Base-by-base conservation (phyloP, 176 grass and related monocot species). In the Pontederia paniculata region DNA sequence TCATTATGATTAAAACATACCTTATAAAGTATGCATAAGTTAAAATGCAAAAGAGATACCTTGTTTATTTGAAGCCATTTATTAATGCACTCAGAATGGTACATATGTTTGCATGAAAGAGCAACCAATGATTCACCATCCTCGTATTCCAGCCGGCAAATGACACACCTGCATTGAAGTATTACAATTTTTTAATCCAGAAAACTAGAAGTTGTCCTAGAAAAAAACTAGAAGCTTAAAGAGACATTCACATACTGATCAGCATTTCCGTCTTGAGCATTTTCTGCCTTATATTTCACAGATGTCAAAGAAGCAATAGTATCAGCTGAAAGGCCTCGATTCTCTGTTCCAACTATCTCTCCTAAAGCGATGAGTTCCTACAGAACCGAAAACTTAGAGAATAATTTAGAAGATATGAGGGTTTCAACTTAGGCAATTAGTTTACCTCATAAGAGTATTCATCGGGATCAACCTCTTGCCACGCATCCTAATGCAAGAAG, bases 1-100 rank as follows among this genome's bases (percentile, higher is more conserved):
- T 15, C 54, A 76, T 57, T 14, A 12, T 57, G 13, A 57, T 57
- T 68, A 52, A 31, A 45, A 10, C 11, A 45, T 11, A n/a, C 1
- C 11, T 7, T 10, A 21, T 15, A 25, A 50, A 48, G 44, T 4
- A 21, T 2, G 15, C 12, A 44, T 21, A 54, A 25, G 25, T 37
- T 42, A 6, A 37, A 37, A 58, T 58, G 15, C 20, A 42, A 63
- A 63, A n/a, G 48, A 25, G 18, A 63, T 78, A 98, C 94, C 94
- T 93, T 98, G 74, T 98, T 98, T 81, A 98, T 91, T 76, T 98
- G 80, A 64, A 98, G 83, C 94, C 87, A 98, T 63, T 93, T 85
- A 63, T 87, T 93, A 69, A 98, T 93, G 75, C 94, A 98, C 50
- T 91, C 87, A 18, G 77, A 66, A 72, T 91, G 88, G 70, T 98